These are phyloP conservation scores for Termitomyces sp. DNA, from an alignment of 768 basidiomycete species.

Conservation along the genomic window DNA sequence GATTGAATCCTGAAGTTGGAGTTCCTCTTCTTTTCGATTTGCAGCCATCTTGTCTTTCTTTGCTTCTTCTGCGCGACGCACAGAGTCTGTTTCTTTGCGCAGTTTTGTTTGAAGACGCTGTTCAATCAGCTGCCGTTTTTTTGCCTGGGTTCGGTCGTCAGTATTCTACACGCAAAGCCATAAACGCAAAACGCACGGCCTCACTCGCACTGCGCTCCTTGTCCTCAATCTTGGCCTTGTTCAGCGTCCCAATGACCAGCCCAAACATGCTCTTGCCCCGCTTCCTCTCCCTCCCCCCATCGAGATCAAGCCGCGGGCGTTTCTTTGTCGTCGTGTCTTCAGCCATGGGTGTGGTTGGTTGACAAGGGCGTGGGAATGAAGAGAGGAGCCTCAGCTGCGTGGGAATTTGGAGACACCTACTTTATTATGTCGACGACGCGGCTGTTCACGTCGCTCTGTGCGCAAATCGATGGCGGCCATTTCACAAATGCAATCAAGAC, in stretches of 20 bases:
- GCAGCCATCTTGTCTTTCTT: conserved; percentile 77
- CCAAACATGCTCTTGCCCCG: conserved; percentile 89
- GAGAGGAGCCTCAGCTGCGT: no score
- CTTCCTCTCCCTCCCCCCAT: conserved; percentile 55
- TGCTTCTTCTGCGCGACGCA: conserved; percentile 79
- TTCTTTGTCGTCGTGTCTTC: conserved; percentile 44
- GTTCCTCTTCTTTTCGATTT: conserved; percentile 76
- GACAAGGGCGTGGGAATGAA: no score
- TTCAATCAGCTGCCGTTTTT: conserved; percentile 79
- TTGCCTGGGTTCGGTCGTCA: conserved; percentile 30
- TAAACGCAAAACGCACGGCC: conserved; percentile 45
- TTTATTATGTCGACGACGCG: conserved; percentile 16
- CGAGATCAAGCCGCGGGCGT: conserved; percentile 71
- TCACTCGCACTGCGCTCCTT: conserved; percentile 82
- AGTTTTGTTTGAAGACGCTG: conserved; percentile 83
- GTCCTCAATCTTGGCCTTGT: conserved; percentile 85
- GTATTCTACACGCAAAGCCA: not conserved
- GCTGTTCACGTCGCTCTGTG: conserved; percentile 72
- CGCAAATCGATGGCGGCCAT: conserved; percentile 89
- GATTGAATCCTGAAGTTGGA: conserved; percentile 76
- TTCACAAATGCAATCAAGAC: conserved; percentile 84
- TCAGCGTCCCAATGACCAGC: conserved; percentile 74
- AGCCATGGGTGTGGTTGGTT: no score
- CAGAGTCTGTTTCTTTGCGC: conserved; percentile 79
- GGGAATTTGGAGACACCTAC: no score